Percentiles rank a stretch among this genome's conserved stretches.
Evolutionary conservation across 2,329 filamentous ascomycete species (phyloP).

Genomic region (Xylariaceae sp.): DNA sequence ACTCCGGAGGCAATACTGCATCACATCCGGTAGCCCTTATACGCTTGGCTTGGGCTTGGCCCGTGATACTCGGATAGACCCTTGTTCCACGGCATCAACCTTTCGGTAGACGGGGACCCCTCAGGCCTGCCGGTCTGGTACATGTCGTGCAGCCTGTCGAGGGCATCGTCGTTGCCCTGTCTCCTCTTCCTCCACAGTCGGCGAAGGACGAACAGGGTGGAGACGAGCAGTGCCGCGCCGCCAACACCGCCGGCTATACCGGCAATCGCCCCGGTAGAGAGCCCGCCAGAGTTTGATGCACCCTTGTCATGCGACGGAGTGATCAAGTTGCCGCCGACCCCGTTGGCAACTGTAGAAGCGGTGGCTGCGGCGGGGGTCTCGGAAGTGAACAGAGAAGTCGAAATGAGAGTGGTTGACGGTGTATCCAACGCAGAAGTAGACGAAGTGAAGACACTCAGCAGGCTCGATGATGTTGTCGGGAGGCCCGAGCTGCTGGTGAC

Average conservation of each 20-base stretch:
- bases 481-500: conserved; percentile 19
- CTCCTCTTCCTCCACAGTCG: conserved; percentile 29
- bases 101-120: conserved; percentile 21
- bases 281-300: conserved; percentile 7
- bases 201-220: conserved; percentile 24
- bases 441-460: conserved; percentile 6
- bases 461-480: conserved; percentile 8
- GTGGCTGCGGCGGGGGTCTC: conserved; percentile 3
- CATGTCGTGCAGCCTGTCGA: conserved; percentile 25
- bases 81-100: conserved; percentile 28
- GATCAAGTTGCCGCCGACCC: conserved; percentile 14
- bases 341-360: conserved; percentile 1
- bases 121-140: conserved; percentile 27
- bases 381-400: neutral
- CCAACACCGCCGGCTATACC: conserved; percentile 29
- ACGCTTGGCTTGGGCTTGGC: conserved; percentile 18
- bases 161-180: conserved; percentile 24
- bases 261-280: conserved; percentile 24
- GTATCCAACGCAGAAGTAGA: neutral
- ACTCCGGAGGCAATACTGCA: neutral
- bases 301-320: conserved; percentile 17
- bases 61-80: conserved; percentile 27
- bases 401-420: neutral
- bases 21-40: conserved; percentile 28
- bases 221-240: conserved; percentile 22